Evolutionary conservation across 352 stramenopile genomes (phyloP).

Genomic region (Globisporangium parvum): DNA sequence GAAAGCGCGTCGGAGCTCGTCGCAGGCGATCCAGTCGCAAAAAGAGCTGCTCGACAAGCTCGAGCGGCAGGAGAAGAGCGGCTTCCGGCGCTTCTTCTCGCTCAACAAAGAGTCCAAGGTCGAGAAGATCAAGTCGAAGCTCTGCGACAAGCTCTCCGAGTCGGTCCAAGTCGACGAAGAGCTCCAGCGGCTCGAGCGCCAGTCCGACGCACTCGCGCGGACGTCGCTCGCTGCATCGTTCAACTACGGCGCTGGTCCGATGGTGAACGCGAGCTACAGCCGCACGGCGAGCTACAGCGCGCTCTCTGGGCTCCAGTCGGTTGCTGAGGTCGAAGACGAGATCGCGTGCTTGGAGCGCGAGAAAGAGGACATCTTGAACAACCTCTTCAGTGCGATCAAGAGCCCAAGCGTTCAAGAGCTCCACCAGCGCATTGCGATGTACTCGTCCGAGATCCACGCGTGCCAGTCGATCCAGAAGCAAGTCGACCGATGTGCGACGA

Average conservation of each 20-base stretch:
- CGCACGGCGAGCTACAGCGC: constrained; percentile 14
- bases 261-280: constrained; percentile 14
- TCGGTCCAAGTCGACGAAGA: constrained; percentile 62
- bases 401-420: constrained; percentile 66
- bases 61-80: constrained; percentile 59
- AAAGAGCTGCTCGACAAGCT: constrained; percentile 82
- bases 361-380: constrained; percentile 66
- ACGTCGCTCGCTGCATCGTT: constrained; percentile 33
- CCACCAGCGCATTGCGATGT: constrained; percentile 64
- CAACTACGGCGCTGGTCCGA: background rate
- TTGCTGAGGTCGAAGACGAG: constrained; percentile 51
- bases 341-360: constrained; percentile 56
- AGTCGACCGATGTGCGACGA: constrained; percentile 53
- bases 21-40: constrained; percentile 73
- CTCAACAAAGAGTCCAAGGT: constrained; percentile 67
- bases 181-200: constrained; percentile 52
- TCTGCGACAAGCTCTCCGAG: constrained; percentile 69
- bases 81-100: constrained; percentile 59
- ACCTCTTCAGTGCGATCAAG: constrained; percentile 48
- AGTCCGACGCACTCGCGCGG: constrained; percentile 55
- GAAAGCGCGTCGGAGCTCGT: constrained; percentile 57
- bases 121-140: constrained; percentile 61
- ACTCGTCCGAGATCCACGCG: constrained; percentile 74
- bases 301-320: constrained; percentile 15
- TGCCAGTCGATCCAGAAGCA: constrained; percentile 71